phyloP scores from a whole-genome alignment of 768 basidiomycete genomes.

The Boletus vinaceobasis region DNA sequence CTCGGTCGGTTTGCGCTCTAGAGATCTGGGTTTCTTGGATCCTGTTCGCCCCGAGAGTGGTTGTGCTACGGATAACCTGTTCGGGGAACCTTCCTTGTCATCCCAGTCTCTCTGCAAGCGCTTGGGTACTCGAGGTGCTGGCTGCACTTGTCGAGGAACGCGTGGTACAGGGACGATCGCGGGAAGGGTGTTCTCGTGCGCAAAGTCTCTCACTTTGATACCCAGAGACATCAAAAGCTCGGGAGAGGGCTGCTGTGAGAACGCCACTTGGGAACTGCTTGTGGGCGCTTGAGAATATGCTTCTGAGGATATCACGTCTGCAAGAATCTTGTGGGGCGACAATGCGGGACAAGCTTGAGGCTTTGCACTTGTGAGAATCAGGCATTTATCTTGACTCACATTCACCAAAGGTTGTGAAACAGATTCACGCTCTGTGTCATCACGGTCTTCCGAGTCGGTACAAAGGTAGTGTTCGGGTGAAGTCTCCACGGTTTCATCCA shows the following conservation, averaged over 20 bases:
- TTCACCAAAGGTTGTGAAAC: slow-evolving; percentile 24
- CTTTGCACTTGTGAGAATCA: slow-evolving; percentile 23
- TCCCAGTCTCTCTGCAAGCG: slow-evolving; percentile 35
- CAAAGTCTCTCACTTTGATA: slow-evolving; percentile 57
- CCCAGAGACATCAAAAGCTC: slow-evolving; percentile 31
- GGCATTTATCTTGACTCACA: slow-evolving; percentile 37
- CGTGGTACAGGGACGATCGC: slow-evolving; percentile 53
- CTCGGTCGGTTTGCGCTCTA: slow-evolving; percentile 35
- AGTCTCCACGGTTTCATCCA: not conserved
- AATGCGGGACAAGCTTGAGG: slow-evolving; percentile 34
- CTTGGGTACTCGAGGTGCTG: slow-evolving; percentile 36
- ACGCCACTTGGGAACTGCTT: not conserved
- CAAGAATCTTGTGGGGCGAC: slow-evolving; percentile 20
- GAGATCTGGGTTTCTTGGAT: slow-evolving; percentile 23
- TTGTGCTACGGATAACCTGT: not conserved
- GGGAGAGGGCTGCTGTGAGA: slow-evolving; percentile 36
- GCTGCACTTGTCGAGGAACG: slow-evolving; percentile 47
- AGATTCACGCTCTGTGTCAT: slow-evolving; percentile 19
- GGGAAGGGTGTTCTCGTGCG: slow-evolving; percentile 63
- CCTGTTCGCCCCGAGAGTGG: slow-evolving; percentile 6
- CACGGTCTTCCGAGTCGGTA: not conserved
- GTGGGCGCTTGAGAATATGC: slow-evolving; percentile 19
- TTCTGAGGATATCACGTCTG: slow-evolving; percentile 4
- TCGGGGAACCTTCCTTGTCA: slow-evolving; percentile 23
- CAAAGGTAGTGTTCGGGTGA: not conserved